Conservation (phyloP, 495 filamentous ascomycete species). For the Cudoniella acicularis region DNA sequence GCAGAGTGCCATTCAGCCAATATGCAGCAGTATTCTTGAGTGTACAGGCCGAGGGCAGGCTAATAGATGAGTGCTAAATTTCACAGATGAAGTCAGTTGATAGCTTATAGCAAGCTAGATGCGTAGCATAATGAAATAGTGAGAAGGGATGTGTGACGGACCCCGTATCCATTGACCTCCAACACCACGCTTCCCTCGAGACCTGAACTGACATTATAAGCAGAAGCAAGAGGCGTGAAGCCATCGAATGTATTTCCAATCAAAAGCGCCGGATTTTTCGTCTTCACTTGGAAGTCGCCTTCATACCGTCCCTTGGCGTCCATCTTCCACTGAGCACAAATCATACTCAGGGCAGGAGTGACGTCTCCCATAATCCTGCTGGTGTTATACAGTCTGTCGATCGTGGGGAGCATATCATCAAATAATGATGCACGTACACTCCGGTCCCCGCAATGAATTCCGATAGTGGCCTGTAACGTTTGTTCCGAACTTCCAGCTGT, state of each 20-base stretch:
- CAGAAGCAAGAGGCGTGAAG: slow-evolving; percentile 40
- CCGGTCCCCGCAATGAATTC: slow-evolving; percentile 29
- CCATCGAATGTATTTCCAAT: slow-evolving; percentile 41
- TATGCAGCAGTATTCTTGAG: slow-evolving; percentile 40
- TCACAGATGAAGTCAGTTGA: too few relatives aligned
- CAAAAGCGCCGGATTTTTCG: slow-evolving; percentile 41
- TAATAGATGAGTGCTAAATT: slow-evolving; percentile 49
- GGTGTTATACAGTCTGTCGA: slow-evolving; percentile 20
- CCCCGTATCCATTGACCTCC: slow-evolving; percentile 50
- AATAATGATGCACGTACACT: slow-evolving; percentile 20
- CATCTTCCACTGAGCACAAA: slow-evolving; percentile 42
- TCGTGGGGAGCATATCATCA: slow-evolving; percentile 25
- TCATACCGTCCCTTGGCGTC: slow-evolving; percentile 39
- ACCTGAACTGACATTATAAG: slow-evolving; percentile 43
- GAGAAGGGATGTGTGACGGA: slow-evolving; percentile 30
- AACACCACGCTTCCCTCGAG: slow-evolving; percentile 52
- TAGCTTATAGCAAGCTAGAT: too few relatives aligned
- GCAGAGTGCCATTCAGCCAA: slow-evolving; percentile 45
- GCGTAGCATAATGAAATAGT: neutral
- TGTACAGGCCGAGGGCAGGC: slow-evolving; percentile 45
- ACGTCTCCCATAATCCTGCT: slow-evolving; percentile 21
- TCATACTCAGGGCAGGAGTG: slow-evolving; percentile 14
- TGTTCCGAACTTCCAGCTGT: too few relatives aligned
- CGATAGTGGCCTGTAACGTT: too few relatives aligned
- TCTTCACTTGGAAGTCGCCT: slow-evolving; percentile 39